Conservation (phyloP, 2,329 filamentous ascomycete genomes). For the Penicillium sp. region DNA sequence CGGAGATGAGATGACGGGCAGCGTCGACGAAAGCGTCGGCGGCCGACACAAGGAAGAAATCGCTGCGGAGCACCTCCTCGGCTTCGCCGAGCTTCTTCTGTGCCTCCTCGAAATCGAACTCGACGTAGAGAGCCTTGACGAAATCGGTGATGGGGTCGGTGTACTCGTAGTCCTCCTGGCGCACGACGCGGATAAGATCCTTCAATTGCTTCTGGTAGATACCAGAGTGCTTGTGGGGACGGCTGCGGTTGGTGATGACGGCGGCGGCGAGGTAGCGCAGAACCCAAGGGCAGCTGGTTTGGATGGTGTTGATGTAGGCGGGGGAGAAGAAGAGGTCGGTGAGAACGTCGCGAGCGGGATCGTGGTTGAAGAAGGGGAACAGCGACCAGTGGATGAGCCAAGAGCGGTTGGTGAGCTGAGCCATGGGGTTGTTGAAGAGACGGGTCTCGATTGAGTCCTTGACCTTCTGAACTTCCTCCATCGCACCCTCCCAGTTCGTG, state of each 20-base stretch:
- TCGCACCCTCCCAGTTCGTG: slow-evolving; percentile 90
- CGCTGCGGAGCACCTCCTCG: slow-evolving; percentile 85
- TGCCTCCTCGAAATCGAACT: slow-evolving; percentile 97
- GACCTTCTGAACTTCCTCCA: slow-evolving; percentile 88
- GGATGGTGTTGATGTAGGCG: slow-evolving; percentile 98
- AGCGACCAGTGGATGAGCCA: slow-evolving; percentile 98
- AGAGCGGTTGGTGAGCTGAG: slow-evolving; percentile 92
- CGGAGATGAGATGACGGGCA: slow-evolving; percentile 93
- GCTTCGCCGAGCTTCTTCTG: slow-evolving; percentile 83
- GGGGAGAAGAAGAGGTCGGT: slow-evolving; percentile 97
- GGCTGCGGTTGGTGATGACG: slow-evolving; percentile 88
- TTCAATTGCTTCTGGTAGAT: slow-evolving; percentile 98
- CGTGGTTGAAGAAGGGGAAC: slow-evolving; percentile 98
- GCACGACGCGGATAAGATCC: slow-evolving; percentile 91
- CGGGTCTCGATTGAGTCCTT: slow-evolving; percentile 91
- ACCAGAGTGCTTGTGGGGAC: slow-evolving; percentile 73
- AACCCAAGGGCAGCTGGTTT: slow-evolving; percentile 96
- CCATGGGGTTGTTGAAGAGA: slow-evolving; percentile 93
- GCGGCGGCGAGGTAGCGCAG: slow-evolving; percentile 90
- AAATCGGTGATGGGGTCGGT: slow-evolving; percentile 94
- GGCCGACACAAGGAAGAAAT: slow-evolving; percentile 90
- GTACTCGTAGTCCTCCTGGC: slow-evolving; percentile 98
- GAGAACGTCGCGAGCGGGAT: slow-evolving; percentile 83
- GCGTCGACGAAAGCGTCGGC: slow-evolving; percentile 90
- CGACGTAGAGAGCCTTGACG: slow-evolving; percentile 91